Evolutionary conservation across 1,284 basidiomycete species (phyloP).

Genomic region (Phellopilus nigrolimitatus): DNA sequence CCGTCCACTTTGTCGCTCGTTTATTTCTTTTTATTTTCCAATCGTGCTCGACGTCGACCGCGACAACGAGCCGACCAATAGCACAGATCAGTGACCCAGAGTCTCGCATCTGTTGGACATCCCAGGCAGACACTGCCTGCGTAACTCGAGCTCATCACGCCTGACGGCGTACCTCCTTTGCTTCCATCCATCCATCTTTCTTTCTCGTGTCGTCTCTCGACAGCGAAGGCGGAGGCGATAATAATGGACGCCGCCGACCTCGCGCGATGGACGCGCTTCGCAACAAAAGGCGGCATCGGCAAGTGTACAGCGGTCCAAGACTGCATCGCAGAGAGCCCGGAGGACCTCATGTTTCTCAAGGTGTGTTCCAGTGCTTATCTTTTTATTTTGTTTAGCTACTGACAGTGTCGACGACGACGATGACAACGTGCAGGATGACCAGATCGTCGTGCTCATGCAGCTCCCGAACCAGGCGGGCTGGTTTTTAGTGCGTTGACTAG

Average conservation of each 20-base stretch:
- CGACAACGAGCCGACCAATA: no score
- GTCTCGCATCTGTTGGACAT: no score
- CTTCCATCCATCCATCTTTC: no score
- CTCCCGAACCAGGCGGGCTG: constrained; percentile 48
- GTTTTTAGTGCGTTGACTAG: constrained; percentile 50
- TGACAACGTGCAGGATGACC: constrained; percentile 57
- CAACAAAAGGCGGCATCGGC: constrained; percentile 76
- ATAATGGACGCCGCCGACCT: constrained; percentile 68
- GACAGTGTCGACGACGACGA: neutral
- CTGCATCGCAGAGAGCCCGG: constrained; percentile 70
- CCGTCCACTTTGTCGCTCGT: no score
- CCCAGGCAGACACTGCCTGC: no score
- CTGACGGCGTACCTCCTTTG: no score
- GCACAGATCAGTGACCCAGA: no score
- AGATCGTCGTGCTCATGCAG: constrained; percentile 78
- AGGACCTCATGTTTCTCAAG: constrained; percentile 87
- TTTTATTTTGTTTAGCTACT: neutral
- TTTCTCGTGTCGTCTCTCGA: no score
- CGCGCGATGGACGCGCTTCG: constrained; percentile 76
- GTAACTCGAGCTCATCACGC: no score
- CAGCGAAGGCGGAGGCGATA: no score
- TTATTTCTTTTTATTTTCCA: no score
- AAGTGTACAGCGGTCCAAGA: constrained; percentile 68
- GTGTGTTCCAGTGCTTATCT: constrained; percentile 42
- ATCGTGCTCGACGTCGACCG: no score